Evolutionary conservation across 140 eudicot genomes (phyloP).

Genomic region (Anethum foeniculum): DNA sequence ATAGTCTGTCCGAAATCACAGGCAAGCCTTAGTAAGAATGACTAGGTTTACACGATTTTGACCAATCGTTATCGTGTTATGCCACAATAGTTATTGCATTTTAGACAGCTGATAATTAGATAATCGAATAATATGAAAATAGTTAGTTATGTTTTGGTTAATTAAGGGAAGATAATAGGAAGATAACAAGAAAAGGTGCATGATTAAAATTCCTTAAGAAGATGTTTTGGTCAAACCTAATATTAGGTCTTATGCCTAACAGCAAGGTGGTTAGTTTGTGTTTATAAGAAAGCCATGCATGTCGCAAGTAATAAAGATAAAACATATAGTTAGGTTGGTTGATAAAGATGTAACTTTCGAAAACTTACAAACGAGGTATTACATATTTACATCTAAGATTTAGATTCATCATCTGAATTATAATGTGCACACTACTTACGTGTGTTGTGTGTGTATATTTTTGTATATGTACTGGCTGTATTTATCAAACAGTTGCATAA

Average conservation of each 20-base stretch:
- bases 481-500: too few relatives aligned
- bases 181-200: neutral
- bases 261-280: slow-evolving; percentile 4
- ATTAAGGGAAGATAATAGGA: neutral
- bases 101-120: neutral
- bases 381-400: too few relatives aligned
- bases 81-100: neutral
- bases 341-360: neutral
- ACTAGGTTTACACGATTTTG: neutral
- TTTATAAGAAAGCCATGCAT: neutral
- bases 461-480: too few relatives aligned
- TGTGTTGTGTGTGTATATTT: too few relatives aligned
- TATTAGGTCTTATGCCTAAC: neutral
- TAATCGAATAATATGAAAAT: neutral
- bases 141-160: neutral
- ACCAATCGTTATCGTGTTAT: neutral
- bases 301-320: neutral
- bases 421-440: neutral
- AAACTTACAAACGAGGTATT: neutral
- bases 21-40: too few relatives aligned
- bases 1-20: too few relatives aligned
- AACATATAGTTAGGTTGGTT: neutral
- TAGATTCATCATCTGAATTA: neutral
- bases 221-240: neutral
- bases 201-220: neutral